A percentile compares a stretch with the other conserved stretches of the same genome.
phyloP scores from a whole-genome alignment of 1,284 basidiomycete species.

The Pseudozyma flocculosa region DNA sequence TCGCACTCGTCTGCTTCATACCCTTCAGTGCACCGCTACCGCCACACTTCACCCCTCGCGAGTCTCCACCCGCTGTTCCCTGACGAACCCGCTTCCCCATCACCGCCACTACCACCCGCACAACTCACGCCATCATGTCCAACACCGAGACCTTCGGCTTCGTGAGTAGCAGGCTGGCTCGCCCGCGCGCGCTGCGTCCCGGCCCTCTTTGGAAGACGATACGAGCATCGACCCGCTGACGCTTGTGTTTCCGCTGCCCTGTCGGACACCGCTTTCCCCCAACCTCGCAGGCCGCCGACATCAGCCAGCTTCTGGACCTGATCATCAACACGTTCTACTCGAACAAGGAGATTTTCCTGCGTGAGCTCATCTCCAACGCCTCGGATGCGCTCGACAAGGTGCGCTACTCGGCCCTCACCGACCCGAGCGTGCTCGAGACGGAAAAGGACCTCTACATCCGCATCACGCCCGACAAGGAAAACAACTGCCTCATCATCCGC shows the following conservation, averaged over 20 bases:
- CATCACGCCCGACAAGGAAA: slow-evolving; percentile 77
- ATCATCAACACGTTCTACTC: slow-evolving; percentile 59
- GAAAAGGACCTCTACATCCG: slow-evolving; percentile 58
- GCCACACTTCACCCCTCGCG: background rate
- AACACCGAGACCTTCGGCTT: slow-evolving; percentile 56
- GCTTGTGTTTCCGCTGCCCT: no score
- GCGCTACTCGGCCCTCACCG: slow-evolving; percentile 56
- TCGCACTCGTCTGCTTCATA: background rate
- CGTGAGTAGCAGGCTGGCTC: slow-evolving; percentile 21
- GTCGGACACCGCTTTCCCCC: no score
- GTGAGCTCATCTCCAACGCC: slow-evolving; percentile 58
- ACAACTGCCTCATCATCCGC: slow-evolving; percentile 85
- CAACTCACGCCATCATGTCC: slow-evolving; percentile 38
- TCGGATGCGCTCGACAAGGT: slow-evolving; percentile 58
- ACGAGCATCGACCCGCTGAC: no score
- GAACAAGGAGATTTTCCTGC: slow-evolving; percentile 57
- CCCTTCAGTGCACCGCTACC: no score
- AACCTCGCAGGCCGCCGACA: slow-evolving; percentile 43
- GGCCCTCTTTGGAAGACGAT: background rate
- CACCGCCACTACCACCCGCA: background rate
- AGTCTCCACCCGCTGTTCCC: slow-evolving; percentile 2
- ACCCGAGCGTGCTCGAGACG: slow-evolving; percentile 53
- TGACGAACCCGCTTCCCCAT: background rate
- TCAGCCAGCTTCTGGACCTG: slow-evolving; percentile 56
- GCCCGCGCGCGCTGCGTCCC: background rate